These are phyloP conservation scores for Rubroshorea leprosula DNA, from an alignment of 345 rosid genomes.

Conservation along the genomic window DNA sequence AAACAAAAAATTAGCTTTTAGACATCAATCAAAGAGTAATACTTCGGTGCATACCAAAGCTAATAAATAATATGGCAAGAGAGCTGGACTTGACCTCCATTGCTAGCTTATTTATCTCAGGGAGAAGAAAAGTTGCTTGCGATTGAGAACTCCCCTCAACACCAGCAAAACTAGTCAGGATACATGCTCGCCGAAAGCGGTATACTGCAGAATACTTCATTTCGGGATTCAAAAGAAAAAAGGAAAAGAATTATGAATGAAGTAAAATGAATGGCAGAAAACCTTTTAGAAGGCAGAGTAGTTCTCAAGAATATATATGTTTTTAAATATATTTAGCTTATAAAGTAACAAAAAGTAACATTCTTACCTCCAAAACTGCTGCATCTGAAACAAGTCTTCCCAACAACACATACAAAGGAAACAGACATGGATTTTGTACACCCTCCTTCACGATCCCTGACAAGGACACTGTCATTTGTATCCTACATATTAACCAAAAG, in stretches of 20 bases:
- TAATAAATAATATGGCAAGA: constrained; percentile 73
- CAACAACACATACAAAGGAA: constrained; percentile 76
- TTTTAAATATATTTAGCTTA: constrained; percentile 2
- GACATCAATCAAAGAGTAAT: neutral
- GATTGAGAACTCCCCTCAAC: constrained; percentile 57
- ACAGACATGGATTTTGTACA: constrained; percentile 40
- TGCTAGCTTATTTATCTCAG: constrained; percentile 73
- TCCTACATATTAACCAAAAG: constrained; percentile 40
- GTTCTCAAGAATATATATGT: constrained; percentile 8
- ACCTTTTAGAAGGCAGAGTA: neutral
- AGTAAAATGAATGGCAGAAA: neutral
- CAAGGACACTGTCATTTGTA: constrained; percentile 67
- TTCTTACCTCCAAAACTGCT: constrained; percentile 53
- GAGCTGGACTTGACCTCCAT: constrained; percentile 77
- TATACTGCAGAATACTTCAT: constrained; percentile 87
- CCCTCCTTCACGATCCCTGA: constrained; percentile 48
- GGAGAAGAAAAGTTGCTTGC: constrained; percentile 73
- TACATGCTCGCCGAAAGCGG: constrained; percentile 73
- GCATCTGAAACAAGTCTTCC: constrained; percentile 66
- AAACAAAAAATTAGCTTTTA: constrained; percentile 2
- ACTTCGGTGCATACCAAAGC: constrained; percentile 55
- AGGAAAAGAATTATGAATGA: constrained; percentile 25
- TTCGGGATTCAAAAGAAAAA: constrained; percentile 30
- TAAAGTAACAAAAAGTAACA: constrained; percentile 6
- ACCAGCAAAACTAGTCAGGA: constrained; percentile 66